Base-by-base conservation (phyloP, 1,284 basidiomycete species). In the Cryptococcus depauperatus region DNA sequence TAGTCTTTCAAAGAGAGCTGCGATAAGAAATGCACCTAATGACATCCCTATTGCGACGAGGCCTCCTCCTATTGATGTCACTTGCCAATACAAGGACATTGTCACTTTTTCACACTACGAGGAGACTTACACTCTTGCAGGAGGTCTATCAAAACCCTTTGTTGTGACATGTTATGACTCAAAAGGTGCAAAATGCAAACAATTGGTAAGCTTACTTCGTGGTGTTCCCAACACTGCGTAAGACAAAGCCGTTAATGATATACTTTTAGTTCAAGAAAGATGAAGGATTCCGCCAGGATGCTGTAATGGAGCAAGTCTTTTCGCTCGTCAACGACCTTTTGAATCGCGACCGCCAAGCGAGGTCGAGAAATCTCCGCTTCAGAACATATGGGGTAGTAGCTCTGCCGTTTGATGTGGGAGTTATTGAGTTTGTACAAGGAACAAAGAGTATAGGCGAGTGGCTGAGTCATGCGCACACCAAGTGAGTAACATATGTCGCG, bases 291-390 rank as follows among this genome's bases (percentile, higher is more conserved):
- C 81, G 93, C 25, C 95, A 98, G 69, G 93, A 98, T 64, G 92
- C 93, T 1, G 89, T 98, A 37, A 96, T 98, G 92, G 90, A 96
- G 63, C 95, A 98, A 70, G 89, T 96, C 2, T 98, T 98, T 61
- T 81, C 82, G 26, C 76, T 97, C 34, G 84, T 91, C 44, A 97
- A 98, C 53, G 73, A 78, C 4, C 77, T 96, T 1, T 77, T 98
- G 6, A 59, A 63, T 8, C 75, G 75, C 10, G 89, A 97, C 64
- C 76, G 81, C 22, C 80, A 84, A 51, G 88, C 91, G 0, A 77
- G 77, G 42, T 77, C 79, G 43, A 80, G 93, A 10, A 74, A 80
- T 28, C 75, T 98, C 23, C 73, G 74, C 35, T 81, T 96, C 50
- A 77, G 90, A 29, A 84, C 81, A 9, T 98, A 97, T 72, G 86